These are phyloP conservation scores for Paratrypanosoma confusum DNA, from an alignment of 208 protist species.

Conservation along the genomic window DNA sequence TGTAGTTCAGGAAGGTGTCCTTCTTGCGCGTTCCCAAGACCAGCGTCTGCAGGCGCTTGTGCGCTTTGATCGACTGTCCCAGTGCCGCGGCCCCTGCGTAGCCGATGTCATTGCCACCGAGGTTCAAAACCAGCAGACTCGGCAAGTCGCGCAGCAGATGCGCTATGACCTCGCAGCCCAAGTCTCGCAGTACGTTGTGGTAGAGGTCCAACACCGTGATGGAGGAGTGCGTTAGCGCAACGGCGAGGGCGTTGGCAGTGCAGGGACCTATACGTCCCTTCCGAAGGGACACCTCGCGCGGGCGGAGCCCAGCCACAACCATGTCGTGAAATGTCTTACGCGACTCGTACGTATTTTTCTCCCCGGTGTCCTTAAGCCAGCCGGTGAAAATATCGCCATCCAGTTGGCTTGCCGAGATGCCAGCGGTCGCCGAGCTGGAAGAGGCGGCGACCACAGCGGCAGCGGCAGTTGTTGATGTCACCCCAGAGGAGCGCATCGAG, in stretches of 20 bases:
- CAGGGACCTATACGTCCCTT: constrained; percentile 70
- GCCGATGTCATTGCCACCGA: constrained; percentile 76
- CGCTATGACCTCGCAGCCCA: constrained; percentile 60
- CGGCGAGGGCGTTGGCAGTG: constrained; percentile 48
- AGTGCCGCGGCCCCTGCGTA: constrained; percentile 11
- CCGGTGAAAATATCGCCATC: constrained; percentile 73
- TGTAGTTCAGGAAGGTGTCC: constrained; percentile 69
- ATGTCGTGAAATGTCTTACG: constrained; percentile 65
- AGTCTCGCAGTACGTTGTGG: constrained; percentile 80
- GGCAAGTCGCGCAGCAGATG: constrained; percentile 63
- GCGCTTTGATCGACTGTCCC: constrained; percentile 43
- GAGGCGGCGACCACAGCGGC: too few relatives aligned
- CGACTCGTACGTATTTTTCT: constrained; percentile 67
- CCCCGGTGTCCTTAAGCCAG: constrained; percentile 82
- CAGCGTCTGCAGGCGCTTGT: constrained; percentile 57
- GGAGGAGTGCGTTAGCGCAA: constrained; percentile 48
- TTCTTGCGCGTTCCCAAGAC: constrained; percentile 48
- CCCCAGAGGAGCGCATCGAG: too few relatives aligned
- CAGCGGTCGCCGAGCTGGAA: constrained; percentile 59
- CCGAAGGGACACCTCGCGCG: constrained; percentile 50
- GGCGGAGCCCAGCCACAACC: constrained; percentile 58
- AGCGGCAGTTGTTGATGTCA: too few relatives aligned
- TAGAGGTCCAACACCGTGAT: constrained; percentile 67
- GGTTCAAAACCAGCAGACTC: constrained; percentile 55
- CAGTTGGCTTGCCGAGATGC: constrained; percentile 66